These are phyloP conservation scores for Barnettozyma sucrosica DNA, from an alignment of 805 yeast species.

Conservation along the genomic window DNA sequence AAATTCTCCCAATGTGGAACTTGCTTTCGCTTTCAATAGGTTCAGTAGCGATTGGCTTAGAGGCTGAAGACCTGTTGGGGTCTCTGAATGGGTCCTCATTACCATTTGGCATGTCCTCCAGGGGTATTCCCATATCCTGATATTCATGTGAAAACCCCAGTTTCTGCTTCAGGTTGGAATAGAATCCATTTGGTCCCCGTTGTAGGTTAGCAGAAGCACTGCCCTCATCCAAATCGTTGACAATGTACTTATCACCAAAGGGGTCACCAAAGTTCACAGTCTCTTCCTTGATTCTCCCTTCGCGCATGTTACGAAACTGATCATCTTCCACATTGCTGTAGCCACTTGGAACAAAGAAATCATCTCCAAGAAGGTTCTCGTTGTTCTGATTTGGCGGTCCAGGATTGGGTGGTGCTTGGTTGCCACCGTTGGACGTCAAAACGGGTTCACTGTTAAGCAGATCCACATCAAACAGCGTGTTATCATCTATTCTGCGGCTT, in stretches of 20 bases:
- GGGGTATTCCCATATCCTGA: constrained; percentile 25
- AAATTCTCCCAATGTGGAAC: constrained; percentile 33
- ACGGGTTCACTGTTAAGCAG: constrained; percentile 20
- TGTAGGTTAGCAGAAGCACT: constrained; percentile 16
- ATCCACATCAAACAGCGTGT: constrained; percentile 37
- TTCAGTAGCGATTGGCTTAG: constrained; percentile 16
- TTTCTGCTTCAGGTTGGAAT: constrained; percentile 19
- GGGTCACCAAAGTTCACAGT: constrained; percentile 30
- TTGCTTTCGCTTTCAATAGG: constrained; percentile 28
- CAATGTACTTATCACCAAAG: constrained; percentile 28
- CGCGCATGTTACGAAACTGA: constrained; percentile 20
- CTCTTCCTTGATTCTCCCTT: constrained; percentile 29
- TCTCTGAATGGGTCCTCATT: constrained; percentile 24
- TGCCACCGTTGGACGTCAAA: constrained; percentile 6
- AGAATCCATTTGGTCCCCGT: constrained; percentile 10
- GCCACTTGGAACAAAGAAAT: constrained; percentile 11
- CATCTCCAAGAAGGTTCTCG: constrained; percentile 17
- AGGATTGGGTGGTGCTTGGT: background rate
- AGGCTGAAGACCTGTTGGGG: constrained; percentile 11
- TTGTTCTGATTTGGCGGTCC: constrained; percentile 4
- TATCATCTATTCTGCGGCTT: constrained; percentile 6
- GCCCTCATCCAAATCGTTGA: constrained; percentile 30
- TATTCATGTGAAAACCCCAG: constrained; percentile 22
- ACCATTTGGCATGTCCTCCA: constrained; percentile 16
- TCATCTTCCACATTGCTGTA: constrained; percentile 12